These are phyloP conservation scores for Eucommia ulmoides DNA, from an alignment of 257 asterid species.

Conservation along the genomic window DNA sequence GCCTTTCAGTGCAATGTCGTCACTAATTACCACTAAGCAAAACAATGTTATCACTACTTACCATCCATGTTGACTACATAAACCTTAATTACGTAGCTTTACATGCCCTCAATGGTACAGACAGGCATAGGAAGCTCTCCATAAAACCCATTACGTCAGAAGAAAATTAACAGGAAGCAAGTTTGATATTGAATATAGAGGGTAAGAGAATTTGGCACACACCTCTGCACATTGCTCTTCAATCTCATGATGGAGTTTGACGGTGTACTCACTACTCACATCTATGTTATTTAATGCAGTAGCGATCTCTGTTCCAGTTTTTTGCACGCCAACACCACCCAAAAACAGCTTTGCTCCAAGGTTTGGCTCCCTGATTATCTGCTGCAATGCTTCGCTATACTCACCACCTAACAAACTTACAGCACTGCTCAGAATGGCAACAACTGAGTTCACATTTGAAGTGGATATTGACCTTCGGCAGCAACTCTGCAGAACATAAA, in stretches of 20 bases:
- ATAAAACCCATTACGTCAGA: no score
- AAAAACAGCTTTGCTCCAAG: constrained; percentile 77
- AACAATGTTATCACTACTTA: no score
- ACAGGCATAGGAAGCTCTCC: no score
- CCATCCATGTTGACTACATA: no score
- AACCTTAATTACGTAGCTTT: no score
- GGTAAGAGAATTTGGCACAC: constrained; percentile 8
- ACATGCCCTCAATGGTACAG: no score
- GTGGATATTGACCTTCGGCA: constrained; percentile 86
- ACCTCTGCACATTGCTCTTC: constrained; percentile 93
- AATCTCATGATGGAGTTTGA: constrained; percentile 78
- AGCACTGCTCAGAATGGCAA: constrained; percentile 75
- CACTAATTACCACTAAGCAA: no score
- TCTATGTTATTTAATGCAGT: constrained; percentile 88
- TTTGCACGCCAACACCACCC: constrained; percentile 87
- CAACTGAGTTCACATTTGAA: constrained; percentile 72
- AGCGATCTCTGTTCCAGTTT: constrained; percentile 84
- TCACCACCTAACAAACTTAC: constrained; percentile 84
- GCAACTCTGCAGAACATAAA: constrained; percentile 93
- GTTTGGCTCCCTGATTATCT: constrained; percentile 76
- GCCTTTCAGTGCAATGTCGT: no score
- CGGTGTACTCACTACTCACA: constrained; percentile 79
- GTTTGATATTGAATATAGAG: neutral
- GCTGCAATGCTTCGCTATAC: constrained; percentile 84
- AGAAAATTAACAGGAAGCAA: no score